phyloP scores from a whole-genome alignment of 2,329 filamentous ascomycete species.

The Arachnopeziza araneosa region DNA sequence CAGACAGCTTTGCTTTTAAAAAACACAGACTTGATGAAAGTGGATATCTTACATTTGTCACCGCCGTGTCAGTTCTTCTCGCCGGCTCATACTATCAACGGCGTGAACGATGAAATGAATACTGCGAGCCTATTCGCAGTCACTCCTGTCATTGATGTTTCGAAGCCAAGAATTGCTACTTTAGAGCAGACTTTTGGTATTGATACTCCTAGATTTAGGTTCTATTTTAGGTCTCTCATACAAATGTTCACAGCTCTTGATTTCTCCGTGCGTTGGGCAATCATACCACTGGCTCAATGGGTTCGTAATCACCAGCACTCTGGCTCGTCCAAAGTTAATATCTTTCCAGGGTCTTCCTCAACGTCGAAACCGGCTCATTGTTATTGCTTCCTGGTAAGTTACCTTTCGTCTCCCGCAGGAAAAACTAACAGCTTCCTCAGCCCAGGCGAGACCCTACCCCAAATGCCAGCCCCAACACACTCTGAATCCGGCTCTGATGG shows the following conservation, averaged over 20 bases:
- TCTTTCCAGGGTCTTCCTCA: constrained; percentile 22
- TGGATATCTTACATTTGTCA: constrained; percentile 69
- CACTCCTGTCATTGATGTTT: constrained; percentile 48
- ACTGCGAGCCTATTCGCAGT: constrained; percentile 52
- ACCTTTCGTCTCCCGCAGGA: neutral
- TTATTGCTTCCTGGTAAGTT: constrained; percentile 44
- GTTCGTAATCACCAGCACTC: constrained; percentile 8
- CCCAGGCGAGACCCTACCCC: constrained; percentile 65
- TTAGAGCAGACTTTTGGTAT: constrained; percentile 76
- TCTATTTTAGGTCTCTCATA: constrained; percentile 55
- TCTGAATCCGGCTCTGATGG: constrained; percentile 32
- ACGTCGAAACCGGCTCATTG: constrained; percentile 40
- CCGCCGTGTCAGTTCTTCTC: constrained; percentile 77
- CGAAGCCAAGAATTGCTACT: constrained; percentile 64
- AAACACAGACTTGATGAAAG: constrained; percentile 32
- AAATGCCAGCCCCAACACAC: constrained; percentile 60
- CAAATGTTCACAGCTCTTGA: constrained; percentile 57
- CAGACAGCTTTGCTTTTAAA: constrained; percentile 5
- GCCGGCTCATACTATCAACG: constrained; percentile 57
- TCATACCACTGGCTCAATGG: constrained; percentile 49
- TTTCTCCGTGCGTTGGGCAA: constrained; percentile 66
- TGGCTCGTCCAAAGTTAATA: neutral
- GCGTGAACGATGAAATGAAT: constrained; percentile 61
- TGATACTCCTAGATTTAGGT: constrained; percentile 43
- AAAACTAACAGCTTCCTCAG: constrained; percentile 30